Evolutionary conservation across 768 basidiomycete species (phyloP).

Genomic region (Pisolithus sp.): DNA sequence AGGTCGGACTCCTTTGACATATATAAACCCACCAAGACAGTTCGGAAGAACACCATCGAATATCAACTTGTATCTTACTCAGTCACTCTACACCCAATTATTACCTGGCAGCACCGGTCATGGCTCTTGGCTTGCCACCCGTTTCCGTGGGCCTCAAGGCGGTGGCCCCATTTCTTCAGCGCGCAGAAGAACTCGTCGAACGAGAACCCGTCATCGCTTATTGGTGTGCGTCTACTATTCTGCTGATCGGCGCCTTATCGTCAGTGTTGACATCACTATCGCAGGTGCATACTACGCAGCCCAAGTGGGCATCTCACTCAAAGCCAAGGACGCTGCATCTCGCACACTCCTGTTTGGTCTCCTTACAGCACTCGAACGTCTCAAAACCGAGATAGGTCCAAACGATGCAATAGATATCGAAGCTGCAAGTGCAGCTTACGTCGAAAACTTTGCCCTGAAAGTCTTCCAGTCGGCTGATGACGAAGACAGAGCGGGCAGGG

Average conservation of each 20-base stretch:
- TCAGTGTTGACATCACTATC: constrained; percentile 2
- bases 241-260: background rate
- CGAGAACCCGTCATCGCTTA: constrained; percentile 88
- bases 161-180: constrained; percentile 76
- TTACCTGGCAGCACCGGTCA: background rate
- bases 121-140: constrained; percentile 52
- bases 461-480: constrained; percentile 89
- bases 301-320: constrained; percentile 75
- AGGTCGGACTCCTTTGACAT: constrained; percentile 5
- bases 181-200: constrained; percentile 78
- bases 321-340: constrained; percentile 57
- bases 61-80: background rate
- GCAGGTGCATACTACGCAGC: constrained; percentile 89
- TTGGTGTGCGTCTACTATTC: constrained; percentile 62
- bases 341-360: constrained; percentile 67
- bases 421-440: constrained; percentile 75
- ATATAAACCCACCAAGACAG: background rate
- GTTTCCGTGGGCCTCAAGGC: constrained; percentile 56
- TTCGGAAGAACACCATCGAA: too few species aligned
- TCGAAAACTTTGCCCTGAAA: constrained; percentile 90
- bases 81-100: background rate
- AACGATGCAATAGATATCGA: constrained; percentile 83
- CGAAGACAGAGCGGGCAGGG: constrained; percentile 75
- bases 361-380: constrained; percentile 69
- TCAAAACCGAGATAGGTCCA: constrained; percentile 69